A percentile compares a stretch with the other conserved stretches of the same genome.
phyloP scores from a whole-genome alignment of 2,329 filamentous ascomycete genomes.

The Calonectria hongkongensis region DNA sequence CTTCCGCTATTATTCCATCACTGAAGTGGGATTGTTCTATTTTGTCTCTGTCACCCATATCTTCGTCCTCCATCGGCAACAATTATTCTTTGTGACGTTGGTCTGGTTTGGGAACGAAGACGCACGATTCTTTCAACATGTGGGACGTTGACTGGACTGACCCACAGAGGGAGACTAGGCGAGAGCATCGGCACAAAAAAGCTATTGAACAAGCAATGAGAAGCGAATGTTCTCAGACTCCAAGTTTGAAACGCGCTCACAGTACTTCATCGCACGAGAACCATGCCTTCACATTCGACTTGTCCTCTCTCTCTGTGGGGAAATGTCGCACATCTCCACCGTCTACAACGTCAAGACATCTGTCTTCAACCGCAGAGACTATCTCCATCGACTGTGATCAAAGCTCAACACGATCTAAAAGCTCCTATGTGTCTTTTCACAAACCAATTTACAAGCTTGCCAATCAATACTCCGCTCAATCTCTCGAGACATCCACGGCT shows the following conservation, averaged over 20 bases:
- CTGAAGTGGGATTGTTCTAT: too few relatives aligned
- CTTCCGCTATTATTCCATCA: not conserved
- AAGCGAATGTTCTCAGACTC: not conserved
- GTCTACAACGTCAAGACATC: not conserved
- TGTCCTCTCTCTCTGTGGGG: not conserved
- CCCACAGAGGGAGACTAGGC: slow-evolving; percentile 43
- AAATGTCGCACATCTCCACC: not conserved
- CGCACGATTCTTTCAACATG: slow-evolving; percentile 40
- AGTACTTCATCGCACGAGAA: not conserved
- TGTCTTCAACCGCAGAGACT: not conserved
- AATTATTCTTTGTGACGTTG: too few relatives aligned
- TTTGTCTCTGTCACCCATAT: too few relatives aligned
- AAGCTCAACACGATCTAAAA: not conserved
- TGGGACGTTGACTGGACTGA: slow-evolving; percentile 49
- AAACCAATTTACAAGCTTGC: not conserved
- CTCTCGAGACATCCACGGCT: not conserved
- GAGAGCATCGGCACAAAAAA: slow-evolving; percentile 48
- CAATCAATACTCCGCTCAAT: not conserved
- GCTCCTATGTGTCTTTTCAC: not conserved
- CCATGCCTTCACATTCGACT: not conserved
- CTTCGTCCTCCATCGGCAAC: too few relatives aligned
- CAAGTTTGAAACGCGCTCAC: not conserved
- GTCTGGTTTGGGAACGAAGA: not conserved
- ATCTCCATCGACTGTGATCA: not conserved
- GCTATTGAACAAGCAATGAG: not conserved